Conservation (phyloP, 768 basidiomycete genomes). For the Lactarius sanguifluus region DNA sequence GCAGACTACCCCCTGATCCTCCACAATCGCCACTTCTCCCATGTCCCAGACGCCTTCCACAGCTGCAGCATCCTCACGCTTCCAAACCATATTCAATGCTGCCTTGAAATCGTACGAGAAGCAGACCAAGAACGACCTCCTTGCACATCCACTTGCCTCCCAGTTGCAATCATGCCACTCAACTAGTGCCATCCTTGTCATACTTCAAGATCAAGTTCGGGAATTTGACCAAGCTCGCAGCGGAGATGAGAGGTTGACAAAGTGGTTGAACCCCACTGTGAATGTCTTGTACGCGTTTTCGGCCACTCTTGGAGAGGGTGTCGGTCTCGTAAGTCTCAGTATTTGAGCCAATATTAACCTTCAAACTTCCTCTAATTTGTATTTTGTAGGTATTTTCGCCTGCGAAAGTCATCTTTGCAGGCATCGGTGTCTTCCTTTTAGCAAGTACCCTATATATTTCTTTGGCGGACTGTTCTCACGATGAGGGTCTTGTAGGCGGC, state of each 20-base stretch:
- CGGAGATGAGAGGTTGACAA: not conserved
- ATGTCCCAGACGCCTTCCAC: not conserved
- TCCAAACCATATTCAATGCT: not conserved
- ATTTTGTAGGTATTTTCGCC: not conserved
- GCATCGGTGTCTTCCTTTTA: not conserved
- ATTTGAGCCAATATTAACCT: not conserved
- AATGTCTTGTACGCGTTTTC: not conserved
- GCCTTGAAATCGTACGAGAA: not conserved
- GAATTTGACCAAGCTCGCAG: not conserved
- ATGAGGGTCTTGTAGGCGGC: not conserved
- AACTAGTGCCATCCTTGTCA: not conserved
- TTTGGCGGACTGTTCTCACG: not conserved
- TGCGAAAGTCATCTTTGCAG: not conserved
- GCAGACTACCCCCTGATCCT: not conserved
- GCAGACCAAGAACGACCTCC: not conserved
- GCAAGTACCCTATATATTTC: not conserved
- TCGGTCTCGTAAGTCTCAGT: not conserved
- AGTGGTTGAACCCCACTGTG: not conserved
- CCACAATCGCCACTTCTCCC: not conserved
- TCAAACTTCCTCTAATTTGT: not conserved
- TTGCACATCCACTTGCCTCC: not conserved
- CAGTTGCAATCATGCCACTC: not conserved
- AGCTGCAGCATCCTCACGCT: not conserved
- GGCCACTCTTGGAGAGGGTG: not conserved
- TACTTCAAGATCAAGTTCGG: not conserved